These are phyloP conservation scores for Camellia lanceoleosa DNA, from an alignment of 148 eudicot genomes.

Conservation along the genomic window DNA sequence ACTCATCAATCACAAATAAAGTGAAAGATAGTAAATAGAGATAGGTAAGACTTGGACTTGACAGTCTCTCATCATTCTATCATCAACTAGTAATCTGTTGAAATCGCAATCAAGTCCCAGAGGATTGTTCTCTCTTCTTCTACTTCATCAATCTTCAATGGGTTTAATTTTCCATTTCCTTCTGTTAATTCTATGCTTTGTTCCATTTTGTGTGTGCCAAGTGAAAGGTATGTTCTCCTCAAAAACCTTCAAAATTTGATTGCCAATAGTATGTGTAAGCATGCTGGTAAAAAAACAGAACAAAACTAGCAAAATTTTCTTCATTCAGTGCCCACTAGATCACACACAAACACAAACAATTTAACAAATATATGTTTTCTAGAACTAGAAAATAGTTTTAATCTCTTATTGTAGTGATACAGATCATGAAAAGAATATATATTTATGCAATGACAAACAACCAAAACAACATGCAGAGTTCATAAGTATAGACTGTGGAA, in stretches of 20 bases:
- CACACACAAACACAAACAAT: background rate
- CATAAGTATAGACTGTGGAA: conserved; percentile 95
- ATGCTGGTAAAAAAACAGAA: background rate
- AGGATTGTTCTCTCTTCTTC: conserved; percentile 9
- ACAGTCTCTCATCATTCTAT: conserved; percentile 6
- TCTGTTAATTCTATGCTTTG: conserved; percentile 37
- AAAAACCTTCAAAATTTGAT: background rate
- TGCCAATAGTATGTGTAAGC: background rate
- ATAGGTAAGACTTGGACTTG: background rate
- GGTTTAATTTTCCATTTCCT: conserved; percentile 31
- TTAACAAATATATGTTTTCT: background rate
- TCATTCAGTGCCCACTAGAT: background rate
- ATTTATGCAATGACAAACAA: background rate
- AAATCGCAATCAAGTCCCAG: conserved; percentile 18
- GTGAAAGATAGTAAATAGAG: conserved; percentile 26
- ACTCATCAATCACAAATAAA: conserved; percentile 19
- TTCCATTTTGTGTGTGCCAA: conserved; percentile 47
- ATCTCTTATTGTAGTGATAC: background rate
- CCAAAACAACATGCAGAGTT: conserved; percentile 63
- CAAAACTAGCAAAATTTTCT: background rate
- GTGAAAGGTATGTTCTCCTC: conserved; percentile 55
- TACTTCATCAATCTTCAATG: conserved; percentile 37
- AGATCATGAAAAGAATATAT: background rate
- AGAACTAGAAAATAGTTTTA: background rate
- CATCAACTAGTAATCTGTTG: conserved; percentile 12